Evolutionary conservation across 2,329 filamentous ascomycete species (phyloP).

Genomic region (Paradendryphiella salina): DNA sequence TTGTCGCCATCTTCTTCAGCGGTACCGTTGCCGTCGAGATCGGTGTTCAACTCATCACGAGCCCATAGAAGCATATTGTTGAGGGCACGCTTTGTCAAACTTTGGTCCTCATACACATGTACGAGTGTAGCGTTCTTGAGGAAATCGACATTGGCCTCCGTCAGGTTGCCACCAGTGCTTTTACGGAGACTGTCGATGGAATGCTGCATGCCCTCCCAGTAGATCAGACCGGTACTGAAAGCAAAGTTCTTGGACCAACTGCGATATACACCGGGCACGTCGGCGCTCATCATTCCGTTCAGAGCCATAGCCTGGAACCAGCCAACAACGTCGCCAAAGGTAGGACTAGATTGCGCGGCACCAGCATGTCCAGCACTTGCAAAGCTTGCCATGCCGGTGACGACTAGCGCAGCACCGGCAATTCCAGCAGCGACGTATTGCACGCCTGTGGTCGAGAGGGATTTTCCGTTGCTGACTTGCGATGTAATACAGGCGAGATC

Average conservation of each 20-base stretch:
- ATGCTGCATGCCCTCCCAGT: constrained; percentile 77
- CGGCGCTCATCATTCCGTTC: constrained; percentile 93
- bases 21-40: constrained; percentile 42
- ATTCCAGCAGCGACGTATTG: constrained; percentile 83
- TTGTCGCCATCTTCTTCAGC: constrained; percentile 47
- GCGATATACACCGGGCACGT: constrained; percentile 83
- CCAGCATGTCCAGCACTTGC: constrained; percentile 57
- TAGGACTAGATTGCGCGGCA: constrained; percentile 71
- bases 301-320: constrained; percentile 94
- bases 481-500: constrained; percentile 83
- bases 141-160: constrained; percentile 72
- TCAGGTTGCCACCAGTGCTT: constrained; percentile 83
- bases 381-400: constrained; percentile 72
- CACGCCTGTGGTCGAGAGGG: constrained; percentile 72
- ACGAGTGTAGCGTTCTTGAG: constrained; percentile 76
- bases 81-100: constrained; percentile 58
- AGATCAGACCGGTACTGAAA: constrained; percentile 83
- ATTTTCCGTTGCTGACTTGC: constrained; percentile 83
- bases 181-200: constrained; percentile 83
- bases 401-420: constrained; percentile 76
- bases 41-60: constrained; percentile 53
- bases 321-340: constrained; percentile 80
- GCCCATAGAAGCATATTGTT: constrained; percentile 54
- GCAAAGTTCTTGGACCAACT: constrained; percentile 92
- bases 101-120: constrained; percentile 63